Percentiles rank a stretch among this genome's conserved stretches.
phyloP scores from a whole-genome alignment of 331 rosid species.

The Pyracantha coccinea region DNA sequence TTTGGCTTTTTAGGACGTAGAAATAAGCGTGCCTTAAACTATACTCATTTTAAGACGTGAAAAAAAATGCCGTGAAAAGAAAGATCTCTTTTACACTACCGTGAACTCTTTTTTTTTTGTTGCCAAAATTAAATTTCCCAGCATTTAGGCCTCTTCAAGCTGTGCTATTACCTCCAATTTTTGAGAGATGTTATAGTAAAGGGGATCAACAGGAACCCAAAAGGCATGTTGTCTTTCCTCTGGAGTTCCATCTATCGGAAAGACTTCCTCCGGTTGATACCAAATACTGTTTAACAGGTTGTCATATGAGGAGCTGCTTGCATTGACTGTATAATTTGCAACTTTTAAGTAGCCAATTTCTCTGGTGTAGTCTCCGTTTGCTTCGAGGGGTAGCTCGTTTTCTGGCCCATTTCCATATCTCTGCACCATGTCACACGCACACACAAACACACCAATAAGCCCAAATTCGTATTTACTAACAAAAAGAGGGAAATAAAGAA shows the following conservation, averaged over 20 bases:
- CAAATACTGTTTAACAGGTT: conserved; percentile 46
- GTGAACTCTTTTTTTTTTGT: too few species aligned
- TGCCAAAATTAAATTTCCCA: too few species aligned
- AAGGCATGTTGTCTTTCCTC: conserved; percentile 37
- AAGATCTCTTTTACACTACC: too few species aligned
- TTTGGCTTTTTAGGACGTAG: too few species aligned
- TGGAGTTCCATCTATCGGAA: conserved; percentile 39
- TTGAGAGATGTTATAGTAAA: conserved; percentile 23
- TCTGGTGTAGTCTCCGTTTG: conserved; percentile 41
- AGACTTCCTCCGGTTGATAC: conserved; percentile 49
- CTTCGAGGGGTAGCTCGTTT: conserved; percentile 29
- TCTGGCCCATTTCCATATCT: conserved; percentile 36
- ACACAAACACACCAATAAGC: not conserved
- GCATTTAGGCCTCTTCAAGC: too few species aligned
- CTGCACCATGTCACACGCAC: conserved; percentile 8
- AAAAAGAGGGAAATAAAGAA: too few species aligned
- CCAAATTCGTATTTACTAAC: too few species aligned
- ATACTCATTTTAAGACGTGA: too few species aligned
- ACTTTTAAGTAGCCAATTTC: conserved; percentile 30
- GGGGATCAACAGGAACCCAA: conserved; percentile 40
- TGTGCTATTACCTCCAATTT: conserved; percentile 17
- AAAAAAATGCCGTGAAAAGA: too few species aligned
- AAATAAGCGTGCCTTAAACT: too few species aligned
- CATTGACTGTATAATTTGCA: conserved; percentile 32
- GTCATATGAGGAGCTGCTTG: conserved; percentile 6